Evolutionary conservation across 306 rosid species (phyloP).

Genomic region (Rubus parviflorus): DNA sequence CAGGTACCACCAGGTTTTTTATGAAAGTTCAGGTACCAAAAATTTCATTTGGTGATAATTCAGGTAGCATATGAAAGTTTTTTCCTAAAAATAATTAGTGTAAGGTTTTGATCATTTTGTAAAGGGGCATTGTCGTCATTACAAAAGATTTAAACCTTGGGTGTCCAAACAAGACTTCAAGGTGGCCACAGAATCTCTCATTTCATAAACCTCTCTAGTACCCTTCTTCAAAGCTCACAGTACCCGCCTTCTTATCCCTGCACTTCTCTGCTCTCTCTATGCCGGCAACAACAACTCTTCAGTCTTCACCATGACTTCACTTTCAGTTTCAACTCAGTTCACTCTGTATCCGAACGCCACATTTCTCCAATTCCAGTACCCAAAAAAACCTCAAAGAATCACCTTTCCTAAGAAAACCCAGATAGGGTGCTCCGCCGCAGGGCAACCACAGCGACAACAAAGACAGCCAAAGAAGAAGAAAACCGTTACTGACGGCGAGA

Average conservation of each 20-base stretch:
- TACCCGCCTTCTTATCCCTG: conserved; percentile 6
- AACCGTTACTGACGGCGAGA: conserved; percentile 43
- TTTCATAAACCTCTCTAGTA: not conserved
- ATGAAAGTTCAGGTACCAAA: too few relatives aligned
- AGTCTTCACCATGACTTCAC: conserved; percentile 45
- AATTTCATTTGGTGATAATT: too few relatives aligned
- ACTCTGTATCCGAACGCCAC: conserved; percentile 30
- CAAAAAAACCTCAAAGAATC: conserved; percentile 36
- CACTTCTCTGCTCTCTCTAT: conserved; percentile 21
- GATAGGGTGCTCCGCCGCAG: conserved; percentile 62
- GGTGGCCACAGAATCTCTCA: not conserved
- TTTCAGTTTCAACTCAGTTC: conserved; percentile 42
- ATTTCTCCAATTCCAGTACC: conserved; percentile 37
- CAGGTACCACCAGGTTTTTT: too few relatives aligned
- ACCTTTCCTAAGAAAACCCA: conserved; percentile 43
- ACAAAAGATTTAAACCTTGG: not conserved
- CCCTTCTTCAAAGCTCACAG: not conserved
- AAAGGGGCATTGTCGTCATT: not conserved
- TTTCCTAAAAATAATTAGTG: too few relatives aligned
- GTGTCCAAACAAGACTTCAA: not conserved
- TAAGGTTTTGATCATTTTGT: too few relatives aligned
- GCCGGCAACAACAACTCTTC: conserved; percentile 20
- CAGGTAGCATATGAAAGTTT: too few relatives aligned
- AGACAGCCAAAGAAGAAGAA: conserved; percentile 30
- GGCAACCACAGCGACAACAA: conserved; percentile 46